These are phyloP conservation scores for Neurospora pannonica DNA, from an alignment of 495 filamentous ascomycete species.

Conservation along the genomic window DNA sequence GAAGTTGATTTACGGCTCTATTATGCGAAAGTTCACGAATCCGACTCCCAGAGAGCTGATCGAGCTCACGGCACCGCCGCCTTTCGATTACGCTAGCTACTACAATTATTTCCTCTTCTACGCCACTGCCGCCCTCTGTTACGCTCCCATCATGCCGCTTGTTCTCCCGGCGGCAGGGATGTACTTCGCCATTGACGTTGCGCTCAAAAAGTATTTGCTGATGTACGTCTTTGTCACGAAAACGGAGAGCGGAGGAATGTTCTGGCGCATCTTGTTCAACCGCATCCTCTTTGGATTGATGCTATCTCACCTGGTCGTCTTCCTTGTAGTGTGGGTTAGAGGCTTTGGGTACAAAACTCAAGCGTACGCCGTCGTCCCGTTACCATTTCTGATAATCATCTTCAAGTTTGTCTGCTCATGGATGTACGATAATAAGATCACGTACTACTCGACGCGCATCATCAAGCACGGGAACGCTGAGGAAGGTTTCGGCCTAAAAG, in stretches of 20 bases:
- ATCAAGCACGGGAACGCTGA: constrained; percentile 47
- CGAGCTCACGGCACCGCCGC: constrained; percentile 82
- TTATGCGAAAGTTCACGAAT: constrained; percentile 69
- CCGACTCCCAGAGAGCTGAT: constrained; percentile 91
- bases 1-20: constrained; percentile 68
- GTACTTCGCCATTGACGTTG: constrained; percentile 81
- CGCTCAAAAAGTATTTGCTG: constrained; percentile 89
- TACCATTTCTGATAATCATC: constrained; percentile 67
- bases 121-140: constrained; percentile 78
- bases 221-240: constrained; percentile 95
- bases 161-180: constrained; percentile 82
- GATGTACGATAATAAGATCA: constrained; percentile 65
- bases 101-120: constrained; percentile 97
- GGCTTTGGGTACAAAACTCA: constrained; percentile 43
- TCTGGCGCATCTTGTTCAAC: constrained; percentile 87
- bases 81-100: constrained; percentile 92
- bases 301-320: constrained; percentile 70
- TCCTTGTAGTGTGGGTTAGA: constrained; percentile 57
- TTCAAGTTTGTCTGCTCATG: constrained; percentile 82
- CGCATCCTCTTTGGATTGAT: constrained; percentile 77
- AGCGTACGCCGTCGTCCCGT: constrained; percentile 59
- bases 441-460: constrained; percentile 61
- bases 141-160: constrained; percentile 78
- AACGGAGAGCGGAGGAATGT: constrained; percentile 88
- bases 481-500: constrained; percentile 29